Base-by-base conservation (phyloP, 768 basidiomycete species). In the Nevesoporus exiguus region DNA sequence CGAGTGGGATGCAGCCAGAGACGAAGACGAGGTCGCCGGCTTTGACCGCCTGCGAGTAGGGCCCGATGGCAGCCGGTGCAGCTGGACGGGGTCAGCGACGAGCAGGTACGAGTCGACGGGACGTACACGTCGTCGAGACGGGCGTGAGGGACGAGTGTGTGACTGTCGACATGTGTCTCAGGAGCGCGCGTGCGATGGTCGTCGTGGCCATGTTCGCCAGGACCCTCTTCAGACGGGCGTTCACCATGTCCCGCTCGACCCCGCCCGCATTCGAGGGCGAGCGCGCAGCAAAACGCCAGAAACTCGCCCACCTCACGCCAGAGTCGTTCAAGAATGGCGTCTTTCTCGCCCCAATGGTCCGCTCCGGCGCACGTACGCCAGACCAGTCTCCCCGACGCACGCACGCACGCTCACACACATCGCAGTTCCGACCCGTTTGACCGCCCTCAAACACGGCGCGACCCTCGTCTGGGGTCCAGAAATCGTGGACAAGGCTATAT, bases 271-370 rank as follows among this genome's bases (percentile, higher is more conserved):
- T 34, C 25, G 7, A 44, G 2, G 51, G 59, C 34, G 61, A 57
- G 43, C 69, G 69, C 25, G 68, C 74, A 11, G 27, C 73, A 0
- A 90, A 90, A 66, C 80, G 83, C 8, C 73, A 75, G 37, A 81
- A 76, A 61, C 61, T 81, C 9, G 81, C 79, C 15, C 80, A 83
- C 59, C 77, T 90, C 17, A 85, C 85, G 0, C 66, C 77, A 1
- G 83, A 85, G 27, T 85, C 92, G 58, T 99, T 93, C 75, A 86
- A 86, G 59, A 80, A 91, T 73, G 95, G 93, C 10, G 76, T 98
- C 29, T 88, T 97, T 65, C 81, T 99, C n/a, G 96, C 97, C 3
- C 97, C 97, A 2, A 99, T 99, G 97, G 97, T 99, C 49, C 82
- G 94, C 66, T 96, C 92, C 54, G 92, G 94, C 56, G 87, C 88